A percentile compares a stretch with the other conserved stretches of the same genome.
Conservation (phyloP, 208 protist genomes). For the Acanthamoeba culbertsoni region DNA sequence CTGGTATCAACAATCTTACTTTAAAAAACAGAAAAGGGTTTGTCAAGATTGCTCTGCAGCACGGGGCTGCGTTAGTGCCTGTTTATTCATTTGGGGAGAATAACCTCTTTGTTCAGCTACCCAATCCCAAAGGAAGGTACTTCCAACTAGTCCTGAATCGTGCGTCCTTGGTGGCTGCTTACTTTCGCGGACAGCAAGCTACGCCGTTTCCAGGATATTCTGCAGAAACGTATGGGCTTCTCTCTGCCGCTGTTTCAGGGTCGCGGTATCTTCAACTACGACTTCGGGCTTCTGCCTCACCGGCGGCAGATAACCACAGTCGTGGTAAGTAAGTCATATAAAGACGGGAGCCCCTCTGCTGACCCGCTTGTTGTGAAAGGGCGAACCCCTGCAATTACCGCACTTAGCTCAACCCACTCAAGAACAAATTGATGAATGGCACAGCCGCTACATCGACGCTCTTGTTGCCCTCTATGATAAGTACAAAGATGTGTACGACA, state of each 20-base stretch:
- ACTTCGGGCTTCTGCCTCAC: slow-evolving; percentile 65
- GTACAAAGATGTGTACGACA: slow-evolving; percentile 64
- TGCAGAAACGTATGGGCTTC: slow-evolving; percentile 63
- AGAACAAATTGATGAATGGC: slow-evolving; percentile 64
- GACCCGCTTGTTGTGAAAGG: background rate
- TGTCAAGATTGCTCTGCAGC: slow-evolving; percentile 60
- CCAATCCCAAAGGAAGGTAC: slow-evolving; percentile 55
- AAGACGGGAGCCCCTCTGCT: background rate
- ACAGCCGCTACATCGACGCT: slow-evolving; percentile 57
- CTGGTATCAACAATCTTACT: slow-evolving; percentile 62
- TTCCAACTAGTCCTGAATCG: background rate
- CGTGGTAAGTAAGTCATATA: background rate
- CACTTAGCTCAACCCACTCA: slow-evolving; percentile 59
- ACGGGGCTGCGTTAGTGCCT: slow-evolving; percentile 67
- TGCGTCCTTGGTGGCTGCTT: background rate
- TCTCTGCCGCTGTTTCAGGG: slow-evolving; percentile 63
- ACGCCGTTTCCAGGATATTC: slow-evolving; percentile 50
- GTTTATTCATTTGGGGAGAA: slow-evolving; percentile 75
- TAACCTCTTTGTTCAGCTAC: slow-evolving; percentile 70
- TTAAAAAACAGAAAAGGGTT: slow-evolving; percentile 75
- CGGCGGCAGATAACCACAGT: slow-evolving; percentile 48
- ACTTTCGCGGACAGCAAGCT: background rate
- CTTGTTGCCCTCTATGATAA: slow-evolving; percentile 60
- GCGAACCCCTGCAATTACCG: slow-evolving; percentile 61
- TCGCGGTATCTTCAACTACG: slow-evolving; percentile 65